A percentile compares a stretch with the other conserved stretches of the same genome.
Evolutionary conservation across 495 filamentous ascomycete genomes (phyloP).

Genomic region (Umbilicaria muhlenbergii): DNA sequence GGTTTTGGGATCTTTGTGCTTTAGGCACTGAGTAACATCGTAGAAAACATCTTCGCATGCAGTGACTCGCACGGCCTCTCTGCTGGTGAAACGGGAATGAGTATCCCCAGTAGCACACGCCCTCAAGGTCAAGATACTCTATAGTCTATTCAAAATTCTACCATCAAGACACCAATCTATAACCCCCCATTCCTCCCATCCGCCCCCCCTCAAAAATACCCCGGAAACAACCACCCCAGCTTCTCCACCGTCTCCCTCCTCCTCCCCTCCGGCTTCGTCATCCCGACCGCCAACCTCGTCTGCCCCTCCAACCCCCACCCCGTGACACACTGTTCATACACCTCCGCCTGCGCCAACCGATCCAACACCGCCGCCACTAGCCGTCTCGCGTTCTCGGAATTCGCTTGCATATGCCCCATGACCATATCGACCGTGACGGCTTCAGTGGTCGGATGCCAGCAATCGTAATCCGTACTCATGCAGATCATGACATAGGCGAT

Average conservation of each 20-base stretch:
- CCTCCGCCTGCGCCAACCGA: conserved; percentile 59
- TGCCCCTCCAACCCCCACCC: conserved; percentile 60
- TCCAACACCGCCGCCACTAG: conserved; percentile 80
- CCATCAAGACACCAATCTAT: too few relatives aligned
- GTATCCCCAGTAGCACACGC: too few relatives aligned
- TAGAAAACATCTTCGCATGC: too few relatives aligned
- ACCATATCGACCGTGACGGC: conserved; percentile 91
- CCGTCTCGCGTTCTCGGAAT: conserved; percentile 68
- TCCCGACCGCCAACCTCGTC: conserved; percentile 37
- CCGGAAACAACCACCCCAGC: conserved; percentile 14
- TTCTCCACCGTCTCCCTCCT: conserved; percentile 23
- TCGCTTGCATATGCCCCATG: conserved; percentile 89
- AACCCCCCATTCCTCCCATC: too few relatives aligned
- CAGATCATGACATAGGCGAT: conserved; percentile 95
- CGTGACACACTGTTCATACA: conserved; percentile 48
- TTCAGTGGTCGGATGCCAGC: conserved; percentile 67
- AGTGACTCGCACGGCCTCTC: too few relatives aligned
- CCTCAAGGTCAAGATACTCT: too few relatives aligned
- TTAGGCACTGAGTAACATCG: too few relatives aligned
- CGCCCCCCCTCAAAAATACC: neutral
- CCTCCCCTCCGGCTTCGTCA: conserved; percentile 22
- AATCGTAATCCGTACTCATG: conserved; percentile 99
- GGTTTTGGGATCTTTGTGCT: too few relatives aligned
- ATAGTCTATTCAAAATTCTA: too few relatives aligned
- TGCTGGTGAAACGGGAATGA: too few relatives aligned